A percentile compares a stretch with the other conserved stretches of the same genome.
Conservation (phyloP, 2,329 filamentous ascomycete species). For the Alternaria tenuissima region DNA sequence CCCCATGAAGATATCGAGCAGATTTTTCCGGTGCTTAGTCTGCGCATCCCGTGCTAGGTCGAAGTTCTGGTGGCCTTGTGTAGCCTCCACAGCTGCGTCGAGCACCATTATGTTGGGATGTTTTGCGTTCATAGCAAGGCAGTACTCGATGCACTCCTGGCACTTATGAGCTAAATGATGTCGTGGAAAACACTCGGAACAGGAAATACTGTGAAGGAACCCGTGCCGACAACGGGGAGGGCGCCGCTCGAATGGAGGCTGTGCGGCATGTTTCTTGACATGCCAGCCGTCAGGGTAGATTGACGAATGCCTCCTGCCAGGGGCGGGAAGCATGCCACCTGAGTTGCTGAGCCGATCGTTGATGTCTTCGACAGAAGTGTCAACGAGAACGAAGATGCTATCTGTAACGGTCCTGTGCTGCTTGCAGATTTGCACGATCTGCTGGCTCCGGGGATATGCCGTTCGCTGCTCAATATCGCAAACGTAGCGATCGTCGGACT, state of each 20-base stretch:
- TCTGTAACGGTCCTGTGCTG: not conserved
- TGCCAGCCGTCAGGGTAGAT: too few species aligned
- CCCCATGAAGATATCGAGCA: not conserved
- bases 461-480: not conserved
- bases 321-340: not conserved
- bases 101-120: too few species aligned
- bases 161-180: not conserved
- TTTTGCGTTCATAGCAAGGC: not conserved
- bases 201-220: not conserved
- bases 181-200: not conserved
- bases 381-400: conserved; percentile 1
- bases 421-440: not conserved
- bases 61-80: not conserved
- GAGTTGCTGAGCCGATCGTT: not conserved
- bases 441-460: not conserved
- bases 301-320: not conserved
- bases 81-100: not conserved
- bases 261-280: too few species aligned
- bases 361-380: not conserved
- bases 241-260: not conserved
- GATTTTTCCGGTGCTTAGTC: not conserved
- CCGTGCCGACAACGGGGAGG: not conserved
- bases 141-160: not conserved
- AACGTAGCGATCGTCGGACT: not conserved
- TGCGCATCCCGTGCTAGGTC: not conserved